A percentile compares a stretch with the other conserved stretches of the same genome.
phyloP scores from a whole-genome alignment of 306 rosid genomes.

The apple (Malus domestica) region ASM211411v1 NC_041791.1:29223501-29224000 shows the following conservation, averaged over 20 bases:
- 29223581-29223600: not conserved
- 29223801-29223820: not conserved
- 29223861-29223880: not conserved
- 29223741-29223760: not conserved
- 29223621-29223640: not conserved
- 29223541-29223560: not conserved
- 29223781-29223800: not conserved
- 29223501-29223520: conserved; percentile 9
- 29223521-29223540: not conserved
- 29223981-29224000: conserved; percentile 33
- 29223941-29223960: conserved; percentile 92
- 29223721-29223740: not conserved
- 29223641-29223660: not conserved
- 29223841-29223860: not conserved
- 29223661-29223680: not conserved
- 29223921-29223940: conserved; percentile 95
- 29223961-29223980: conserved; percentile 96
- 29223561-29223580: not conserved
- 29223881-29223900: conserved; percentile 14
- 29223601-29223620: not conserved
- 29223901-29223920: conserved; percentile 23
- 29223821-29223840: not conserved
- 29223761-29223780: not conserved
- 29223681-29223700: not conserved
- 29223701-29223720: not conserved